Base-by-base conservation (phyloP, 768 basidiomycete species). In the Bullera alba region DNA sequence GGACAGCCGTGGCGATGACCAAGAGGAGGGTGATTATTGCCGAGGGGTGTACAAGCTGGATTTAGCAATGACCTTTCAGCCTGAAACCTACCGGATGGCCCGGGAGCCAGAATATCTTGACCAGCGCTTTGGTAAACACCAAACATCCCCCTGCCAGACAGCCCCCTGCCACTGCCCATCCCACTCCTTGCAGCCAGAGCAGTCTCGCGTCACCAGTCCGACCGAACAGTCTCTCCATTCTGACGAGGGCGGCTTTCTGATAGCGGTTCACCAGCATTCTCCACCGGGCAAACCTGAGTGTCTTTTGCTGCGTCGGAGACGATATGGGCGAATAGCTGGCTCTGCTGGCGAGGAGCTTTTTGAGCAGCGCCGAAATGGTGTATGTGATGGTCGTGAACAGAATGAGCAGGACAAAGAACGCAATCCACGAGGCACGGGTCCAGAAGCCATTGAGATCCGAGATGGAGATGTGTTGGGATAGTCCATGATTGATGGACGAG, bases 131-230 rank as follows among this genome's bases (percentile, higher is more conserved):
- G 5, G 84, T 84, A 54, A 96, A 92, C 2, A 97, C 88, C 50
- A 97, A 77, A 71, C 83, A 86, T 35, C 83, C 83, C 4, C 92
- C 93, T 5, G 89, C 88, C 32, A 97, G 76, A 29, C 88, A 85
- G 12, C 92, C 92, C 28, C 92, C 91, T 48, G 83, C 83, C 55
- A 90, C 90, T 2, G 89, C 86, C 93, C 92, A 96, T 1, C 84
- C 84, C 43, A 97, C 88, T 14, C 91, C 92, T 38, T 92, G 77
- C 23, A 86, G 83, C 87, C 90, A 95, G 5, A 85, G 84, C 35
- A 97, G 76, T 47, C 83, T 83, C 59, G 80, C 85, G 65, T 97
- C 92, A 64, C 85, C 85, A 63, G 84, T 85, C 12, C 83, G 77
- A 25, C 80, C 83, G 6, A 84, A 84, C 83, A 86, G 85, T 1